Percentiles rank a stretch among this genome's conserved stretches.
phyloP scores from a whole-genome alignment of 306 rosid genomes.

The Elaeagnus macrophylla region DNA sequence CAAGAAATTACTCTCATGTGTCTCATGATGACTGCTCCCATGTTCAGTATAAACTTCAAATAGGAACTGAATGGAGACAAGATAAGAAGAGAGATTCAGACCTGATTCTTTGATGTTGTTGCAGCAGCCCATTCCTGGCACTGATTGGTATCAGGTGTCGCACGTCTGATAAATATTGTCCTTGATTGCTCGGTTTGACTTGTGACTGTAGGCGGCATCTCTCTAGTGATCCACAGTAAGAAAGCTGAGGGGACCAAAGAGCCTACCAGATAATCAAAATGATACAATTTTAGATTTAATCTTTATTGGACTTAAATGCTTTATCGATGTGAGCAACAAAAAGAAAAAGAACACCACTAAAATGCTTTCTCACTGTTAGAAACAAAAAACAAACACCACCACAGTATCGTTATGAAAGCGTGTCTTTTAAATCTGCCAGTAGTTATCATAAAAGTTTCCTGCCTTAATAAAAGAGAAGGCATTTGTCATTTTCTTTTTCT shows the following conservation, averaged over 20 bases:
- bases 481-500: too few species aligned
- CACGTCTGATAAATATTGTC: conserved; percentile 38
- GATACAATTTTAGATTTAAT: not conserved
- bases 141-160: conserved; percentile 13
- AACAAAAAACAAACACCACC: too few species aligned
- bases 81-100: conserved; percentile 7
- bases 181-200: conserved; percentile 34
- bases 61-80: not conserved
- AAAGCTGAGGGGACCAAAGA: conserved; percentile 58
- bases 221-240: conserved; percentile 62
- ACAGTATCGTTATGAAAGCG: too few species aligned
- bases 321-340: too few species aligned
- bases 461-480: too few species aligned
- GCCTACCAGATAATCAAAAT: conserved; percentile 27
- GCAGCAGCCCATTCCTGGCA: conserved; percentile 31
- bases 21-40: too few species aligned
- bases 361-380: too few species aligned
- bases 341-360: too few species aligned
- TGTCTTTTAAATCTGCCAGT: too few species aligned
- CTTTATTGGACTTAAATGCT: too few species aligned
- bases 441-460: too few species aligned
- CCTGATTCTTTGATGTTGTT: conserved; percentile 49
- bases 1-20: too few species aligned
- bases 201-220: conserved; percentile 42
- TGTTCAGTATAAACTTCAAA: not conserved